Conservation (phyloP, 441 rosid species). For the Lepidium campestre region DNA sequence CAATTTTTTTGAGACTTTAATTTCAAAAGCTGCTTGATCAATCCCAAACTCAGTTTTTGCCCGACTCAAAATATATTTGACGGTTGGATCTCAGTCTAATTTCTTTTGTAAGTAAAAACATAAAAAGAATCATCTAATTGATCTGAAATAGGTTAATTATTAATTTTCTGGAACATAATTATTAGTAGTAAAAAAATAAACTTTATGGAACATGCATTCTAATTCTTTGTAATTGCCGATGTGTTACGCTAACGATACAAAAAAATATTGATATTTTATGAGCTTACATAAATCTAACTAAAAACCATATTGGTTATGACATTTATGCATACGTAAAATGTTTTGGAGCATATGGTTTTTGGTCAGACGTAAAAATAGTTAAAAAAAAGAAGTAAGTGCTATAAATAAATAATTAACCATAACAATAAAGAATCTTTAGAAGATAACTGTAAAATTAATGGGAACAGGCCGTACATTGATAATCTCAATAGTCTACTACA, state of each 20-base stretch:
- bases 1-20: background rate
- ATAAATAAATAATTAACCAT: too few species aligned
- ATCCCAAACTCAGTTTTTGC: background rate
- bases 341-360: too few species aligned
- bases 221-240: background rate
- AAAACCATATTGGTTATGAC: background rate
- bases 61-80: too few species aligned
- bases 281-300: background rate
- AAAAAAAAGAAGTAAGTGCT: too few species aligned
- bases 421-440: background rate
- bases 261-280: background rate
- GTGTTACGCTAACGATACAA: background rate
- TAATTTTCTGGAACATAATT: too few species aligned
- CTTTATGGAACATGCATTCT: slow-evolving; percentile 6
- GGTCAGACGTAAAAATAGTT: too few species aligned
- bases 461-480: slow-evolving; percentile 26
- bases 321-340: background rate
- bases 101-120: too few species aligned
- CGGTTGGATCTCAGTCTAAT: too few species aligned
- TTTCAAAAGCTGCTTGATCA: slow-evolving; percentile 22
- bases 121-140: too few species aligned
- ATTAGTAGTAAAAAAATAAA: too few species aligned
- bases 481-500: slow-evolving; percentile 11
- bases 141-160: too few species aligned
- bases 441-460: slow-evolving; percentile 9